Evolutionary conservation across 164 flowering plant species (phyloP), one percentile per base, ranked within the genome.

Genomic region (Magnolia sinica): DNA sequence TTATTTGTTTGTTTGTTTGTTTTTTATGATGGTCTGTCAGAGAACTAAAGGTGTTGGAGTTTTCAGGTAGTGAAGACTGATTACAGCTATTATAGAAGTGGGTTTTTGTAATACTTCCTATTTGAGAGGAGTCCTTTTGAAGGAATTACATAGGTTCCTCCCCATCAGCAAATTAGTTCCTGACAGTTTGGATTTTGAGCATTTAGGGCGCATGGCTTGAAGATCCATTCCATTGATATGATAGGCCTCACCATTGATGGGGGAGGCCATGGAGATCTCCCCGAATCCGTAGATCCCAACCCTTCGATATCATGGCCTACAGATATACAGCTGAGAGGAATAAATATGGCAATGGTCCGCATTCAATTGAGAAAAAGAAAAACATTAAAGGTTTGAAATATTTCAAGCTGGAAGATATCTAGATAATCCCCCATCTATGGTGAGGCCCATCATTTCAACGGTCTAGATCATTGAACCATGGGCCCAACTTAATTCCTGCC

Each of bases 1-100:
- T 8, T 74, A 73, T 63, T 20, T 64, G 19, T 52, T 20, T 1
- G 4, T 8, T 22, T 69, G 69, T 71, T 29, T 72, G 78, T 82
- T 76, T 51, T 37, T 75, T 73, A 70, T 52, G 72, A 61, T 65
- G 76, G 78, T 66, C 22, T 55, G 80, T 75, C 79, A 78, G 84
- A 75, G 75, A 75, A 11, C 77, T 49, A 84, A 63, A 81, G 68
- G 72, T 61, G 72, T 11, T 45, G 52, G 27, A 50, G 73, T 50
- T 70, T 70, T 9, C 73, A 70, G 58, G 71, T 68, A 8, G n/a
- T 37, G 71, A 27, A 16, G 16, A 11, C 27, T 68, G 50, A 49
- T 5, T 7, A 9, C 49, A 18, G 58, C 55, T 49, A 9, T 16
- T 70, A 45, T 49, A 68, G 71, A 68, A 27, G 11, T 11, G 68